phyloP scores from a whole-genome alignment of 768 basidiomycete species.

The Tricholoma sp. region DNA sequence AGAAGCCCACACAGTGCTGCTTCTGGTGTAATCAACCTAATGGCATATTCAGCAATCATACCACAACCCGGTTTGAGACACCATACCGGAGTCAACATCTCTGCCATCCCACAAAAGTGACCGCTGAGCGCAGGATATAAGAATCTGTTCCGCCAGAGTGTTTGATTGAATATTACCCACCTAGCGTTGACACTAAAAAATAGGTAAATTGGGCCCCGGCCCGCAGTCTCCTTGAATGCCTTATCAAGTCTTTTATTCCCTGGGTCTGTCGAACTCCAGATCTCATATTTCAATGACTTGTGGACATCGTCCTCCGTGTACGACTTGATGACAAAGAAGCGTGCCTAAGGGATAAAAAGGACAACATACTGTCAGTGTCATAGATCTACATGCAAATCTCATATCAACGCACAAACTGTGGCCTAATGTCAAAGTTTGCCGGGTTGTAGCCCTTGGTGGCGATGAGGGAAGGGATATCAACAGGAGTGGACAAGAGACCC shows the following conservation, averaged over 20 bases:
- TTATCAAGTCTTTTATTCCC: conserved; percentile 97
- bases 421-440: conserved; percentile 73
- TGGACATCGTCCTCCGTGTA: conserved; percentile 99
- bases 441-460: conserved; percentile 92
- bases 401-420: conserved; percentile 56
- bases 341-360: conserved; percentile 46
- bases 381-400: conserved; percentile 2
- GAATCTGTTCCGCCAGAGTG: not conserved
- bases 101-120: conserved; percentile 98
- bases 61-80: not conserved
- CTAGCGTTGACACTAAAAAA: conserved; percentile 98
- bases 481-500: conserved; percentile 56
- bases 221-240: conserved; percentile 93
- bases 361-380: not conserved
- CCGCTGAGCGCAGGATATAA: conserved; percentile 46
- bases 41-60: not conserved
- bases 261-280: conserved; percentile 95
- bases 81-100: conserved; percentile 90
- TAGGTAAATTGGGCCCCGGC: conserved; percentile 91
- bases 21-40: conserved; percentile 87
- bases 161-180: conserved; percentile 23
- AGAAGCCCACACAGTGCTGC: conserved; percentile 97
- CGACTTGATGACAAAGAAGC: conserved; percentile 97
- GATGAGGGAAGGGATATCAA: conserved; percentile 84
- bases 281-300: conserved; percentile 96